A percentile compares a stretch with the other conserved stretches of the same genome.
Conservation (phyloP, 441 rosid genomes). For the Aquilaria agallochum region DNA sequence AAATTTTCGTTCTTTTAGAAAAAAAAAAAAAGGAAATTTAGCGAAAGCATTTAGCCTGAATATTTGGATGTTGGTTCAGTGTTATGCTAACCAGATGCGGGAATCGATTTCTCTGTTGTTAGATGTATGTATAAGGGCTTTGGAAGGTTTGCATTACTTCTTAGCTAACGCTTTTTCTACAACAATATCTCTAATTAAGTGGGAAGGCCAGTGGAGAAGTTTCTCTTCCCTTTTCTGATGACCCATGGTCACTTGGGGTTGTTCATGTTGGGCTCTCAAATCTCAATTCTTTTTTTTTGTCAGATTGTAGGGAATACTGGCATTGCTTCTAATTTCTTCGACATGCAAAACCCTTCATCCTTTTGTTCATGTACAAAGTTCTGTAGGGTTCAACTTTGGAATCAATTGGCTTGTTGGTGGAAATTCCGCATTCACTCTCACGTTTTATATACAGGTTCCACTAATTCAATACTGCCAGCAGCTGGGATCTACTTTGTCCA, state of each 20-base stretch:
- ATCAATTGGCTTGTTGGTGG: neutral
- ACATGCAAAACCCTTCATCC: too few relatives aligned
- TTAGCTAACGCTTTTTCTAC: too few relatives aligned
- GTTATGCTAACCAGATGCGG: neutral
- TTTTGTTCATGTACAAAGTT: slow-evolving; percentile 1
- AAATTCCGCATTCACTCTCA: slow-evolving; percentile 7
- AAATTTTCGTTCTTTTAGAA: neutral
- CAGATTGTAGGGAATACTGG: too few relatives aligned
- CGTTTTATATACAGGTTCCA: slow-evolving; percentile 67
- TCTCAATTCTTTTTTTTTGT: too few relatives aligned
- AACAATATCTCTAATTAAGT: too few relatives aligned
- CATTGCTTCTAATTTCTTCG: too few relatives aligned
- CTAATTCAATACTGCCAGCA: slow-evolving; percentile 87
- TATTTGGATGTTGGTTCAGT: neutral
- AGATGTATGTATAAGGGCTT: too few relatives aligned
- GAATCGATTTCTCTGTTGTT: neutral
- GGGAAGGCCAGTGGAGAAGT: too few relatives aligned
- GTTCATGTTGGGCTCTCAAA: too few relatives aligned
- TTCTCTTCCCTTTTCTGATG: neutral
- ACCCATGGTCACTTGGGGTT: too few relatives aligned
- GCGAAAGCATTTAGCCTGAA: neutral
- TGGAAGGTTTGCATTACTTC: too few relatives aligned
- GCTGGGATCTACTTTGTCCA: slow-evolving; percentile 83
- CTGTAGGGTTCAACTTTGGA: neutral
- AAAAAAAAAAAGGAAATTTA: neutral